A percentile compares a stretch with the other conserved stretches of the same genome.
These are phyloP conservation scores for Pilasporangium apinafurcum DNA, from an alignment of 352 stramenopile species.

Conservation along the genomic window DNA sequence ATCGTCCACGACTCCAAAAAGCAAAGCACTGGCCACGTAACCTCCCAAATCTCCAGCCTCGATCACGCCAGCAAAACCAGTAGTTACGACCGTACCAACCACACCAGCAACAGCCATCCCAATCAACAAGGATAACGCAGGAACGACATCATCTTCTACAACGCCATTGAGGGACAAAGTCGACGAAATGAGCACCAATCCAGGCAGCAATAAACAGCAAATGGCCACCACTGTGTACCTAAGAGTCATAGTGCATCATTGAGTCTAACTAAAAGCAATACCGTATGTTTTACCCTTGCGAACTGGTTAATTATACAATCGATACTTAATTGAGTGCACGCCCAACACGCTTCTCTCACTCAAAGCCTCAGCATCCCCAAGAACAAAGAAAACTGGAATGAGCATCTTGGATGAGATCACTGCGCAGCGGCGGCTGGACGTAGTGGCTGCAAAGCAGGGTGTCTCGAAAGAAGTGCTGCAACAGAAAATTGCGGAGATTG, in stretches of 20 bases:
- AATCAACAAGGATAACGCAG: no score
- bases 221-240: neutral
- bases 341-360: no score
- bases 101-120: no score
- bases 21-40: no score
- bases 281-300: no score
- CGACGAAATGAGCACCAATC: conserved; percentile 26
- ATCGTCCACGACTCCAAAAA: neutral
- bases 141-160: neutral
- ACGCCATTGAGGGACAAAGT: conserved; percentile 51
- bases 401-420: conserved; percentile 81
- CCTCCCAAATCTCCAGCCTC: no score
- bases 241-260: no score
- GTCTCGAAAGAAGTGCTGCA: conserved; percentile 44
- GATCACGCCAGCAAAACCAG: neutral
- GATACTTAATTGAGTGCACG: no score
- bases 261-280: no score
- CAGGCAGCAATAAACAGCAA: neutral
- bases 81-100: no score
- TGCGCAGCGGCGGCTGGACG: conserved; percentile 58
- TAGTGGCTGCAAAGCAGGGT: conserved; percentile 45
- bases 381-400: conserved; percentile 15
- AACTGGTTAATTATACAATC: no score
- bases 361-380: neutral
- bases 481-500: conserved; percentile 71